A percentile compares a stretch with the other conserved stretches of the same genome.
Evolutionary conservation across 805 yeast species (phyloP).

Genomic region (Metahyphopichia silvanorum): DNA sequence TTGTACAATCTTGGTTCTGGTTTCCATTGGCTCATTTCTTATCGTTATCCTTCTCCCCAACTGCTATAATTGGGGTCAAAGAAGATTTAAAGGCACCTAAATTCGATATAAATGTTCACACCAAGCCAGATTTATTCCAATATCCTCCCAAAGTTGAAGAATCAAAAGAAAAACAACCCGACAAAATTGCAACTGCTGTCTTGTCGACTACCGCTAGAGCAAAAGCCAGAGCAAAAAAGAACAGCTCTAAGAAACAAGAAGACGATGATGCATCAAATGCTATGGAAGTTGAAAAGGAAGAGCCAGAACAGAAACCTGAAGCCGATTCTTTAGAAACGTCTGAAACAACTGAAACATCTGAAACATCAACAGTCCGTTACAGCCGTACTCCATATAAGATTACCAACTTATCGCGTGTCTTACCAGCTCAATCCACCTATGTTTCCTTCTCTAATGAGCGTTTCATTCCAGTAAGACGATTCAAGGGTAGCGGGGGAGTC

Average conservation of each 20-base stretch:
- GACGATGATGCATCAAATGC: constrained; percentile 48
- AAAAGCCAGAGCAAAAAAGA: constrained; percentile 83
- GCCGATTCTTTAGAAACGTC: constrained; percentile 23
- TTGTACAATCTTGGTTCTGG: constrained; percentile 98
- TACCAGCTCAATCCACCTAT: constrained; percentile 84
- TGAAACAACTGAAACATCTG: constrained; percentile 19
- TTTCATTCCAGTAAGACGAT: constrained; percentile 79
- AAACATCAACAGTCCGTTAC: constrained; percentile 47
- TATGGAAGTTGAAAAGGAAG: constrained; percentile 37
- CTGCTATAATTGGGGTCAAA: constrained; percentile 82
- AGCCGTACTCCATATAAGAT: constrained; percentile 66
- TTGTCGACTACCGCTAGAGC: constrained; percentile 91
- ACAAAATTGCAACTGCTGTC: constrained; percentile 88
- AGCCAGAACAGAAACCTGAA: constrained; percentile 8
- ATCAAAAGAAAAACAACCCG: constrained; percentile 76
- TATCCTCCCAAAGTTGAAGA: constrained; percentile 89
- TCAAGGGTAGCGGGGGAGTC: constrained; percentile 66
- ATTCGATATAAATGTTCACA: constrained; percentile 75
- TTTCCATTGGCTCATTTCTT: constrained; percentile 94
- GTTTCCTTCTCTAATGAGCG: constrained; percentile 78
- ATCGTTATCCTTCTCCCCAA: constrained; percentile 88
- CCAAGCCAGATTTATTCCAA: constrained; percentile 74
- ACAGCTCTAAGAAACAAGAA: constrained; percentile 49
- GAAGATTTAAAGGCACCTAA: constrained; percentile 85
- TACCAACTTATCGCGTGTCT: constrained; percentile 78